Base-by-base conservation (phyloP, 1,284 basidiomycete genomes). In the Fistulinella cinereoalba region DNA sequence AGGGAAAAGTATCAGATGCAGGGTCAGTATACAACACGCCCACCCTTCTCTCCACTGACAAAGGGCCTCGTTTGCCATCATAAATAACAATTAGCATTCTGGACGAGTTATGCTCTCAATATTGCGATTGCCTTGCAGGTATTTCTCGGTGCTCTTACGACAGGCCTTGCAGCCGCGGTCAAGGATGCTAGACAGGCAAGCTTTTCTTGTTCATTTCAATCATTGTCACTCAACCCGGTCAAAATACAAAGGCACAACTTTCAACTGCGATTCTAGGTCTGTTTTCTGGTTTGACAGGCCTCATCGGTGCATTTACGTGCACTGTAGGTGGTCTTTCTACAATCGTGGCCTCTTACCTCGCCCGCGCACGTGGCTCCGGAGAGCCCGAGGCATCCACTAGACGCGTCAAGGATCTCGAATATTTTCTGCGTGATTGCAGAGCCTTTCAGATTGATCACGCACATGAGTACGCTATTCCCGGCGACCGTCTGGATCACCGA, bases 121-220 rank as follows among this genome's bases (percentile, higher is more conserved):
- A 50, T 67, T 12, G 77, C 76, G 3, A 76, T 79, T 34, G 77
- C 71, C 31, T 37, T 81, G 18, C 84, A 80, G 58, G 79, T 88
- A 7, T 43, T 83, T 0, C 65, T 87, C 13, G 85, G 83, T 3
- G 77, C 85, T 12, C 66, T 87, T 36, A 86, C 82, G 10, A 87
- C 85, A 0, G 83, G 76, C 11, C 32, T 33, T 11, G 32, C 32
- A 9, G 32, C 32, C 19, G 32, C 32, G 8, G n/a, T 33, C 32
- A 33, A 16, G 32, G n/a, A 33, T 33, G 32, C 32, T 11, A 33
- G 32, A 33, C 32, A 33, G 32, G 32, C 7, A 11, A 33, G 32
- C 19, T 13, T 11, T 32, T n/a, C 10, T 15, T 32, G 13, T 15
- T 13, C 15, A 15, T 15, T 6, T 3, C 2, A 32, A n/a, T n/a